Evolutionary conservation across 441 rosid species (phyloP).

Genomic region (Arabidopsis lyrata): DNA sequence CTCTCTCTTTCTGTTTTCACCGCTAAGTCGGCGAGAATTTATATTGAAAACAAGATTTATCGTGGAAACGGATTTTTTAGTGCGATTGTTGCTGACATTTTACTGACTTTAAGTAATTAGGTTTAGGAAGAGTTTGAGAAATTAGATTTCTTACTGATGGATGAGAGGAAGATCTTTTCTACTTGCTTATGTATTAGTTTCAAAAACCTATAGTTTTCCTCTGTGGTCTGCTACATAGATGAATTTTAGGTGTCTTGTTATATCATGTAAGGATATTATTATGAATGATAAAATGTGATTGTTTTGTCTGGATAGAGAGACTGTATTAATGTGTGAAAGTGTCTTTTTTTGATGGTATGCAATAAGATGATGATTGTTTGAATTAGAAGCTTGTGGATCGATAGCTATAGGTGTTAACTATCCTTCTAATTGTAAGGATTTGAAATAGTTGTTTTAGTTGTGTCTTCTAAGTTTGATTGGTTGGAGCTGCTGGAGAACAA

Average conservation of each 20-base stretch:
- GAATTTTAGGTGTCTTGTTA: background rate
- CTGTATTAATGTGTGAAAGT: background rate
- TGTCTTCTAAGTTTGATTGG: background rate
- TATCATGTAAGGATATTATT: background rate
- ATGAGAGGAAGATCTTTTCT: background rate
- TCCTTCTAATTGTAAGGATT: background rate
- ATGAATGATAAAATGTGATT: background rate
- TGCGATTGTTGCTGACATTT: slow-evolving; percentile 6
- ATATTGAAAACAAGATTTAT: background rate
- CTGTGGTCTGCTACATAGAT: background rate
- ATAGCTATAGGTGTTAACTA: background rate
- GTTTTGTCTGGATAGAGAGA: background rate
- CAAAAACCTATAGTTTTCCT: background rate
- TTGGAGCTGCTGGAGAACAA: background rate
- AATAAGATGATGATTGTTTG: background rate
- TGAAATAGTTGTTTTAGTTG: background rate
- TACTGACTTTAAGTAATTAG: slow-evolving; percentile 14
- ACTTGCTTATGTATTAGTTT: background rate
- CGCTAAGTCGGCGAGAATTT: background rate
- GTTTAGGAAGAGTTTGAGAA: slow-evolving; percentile 16
- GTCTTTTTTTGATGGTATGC: background rate
- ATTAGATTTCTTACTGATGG: slow-evolving; percentile 7
- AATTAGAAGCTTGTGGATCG: background rate
- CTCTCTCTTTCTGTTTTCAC: slow-evolving; percentile 1
- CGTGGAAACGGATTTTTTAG: background rate